Evolutionary conservation across 805 yeast species (phyloP).

Genomic region (Saturnispora dispora): DNA sequence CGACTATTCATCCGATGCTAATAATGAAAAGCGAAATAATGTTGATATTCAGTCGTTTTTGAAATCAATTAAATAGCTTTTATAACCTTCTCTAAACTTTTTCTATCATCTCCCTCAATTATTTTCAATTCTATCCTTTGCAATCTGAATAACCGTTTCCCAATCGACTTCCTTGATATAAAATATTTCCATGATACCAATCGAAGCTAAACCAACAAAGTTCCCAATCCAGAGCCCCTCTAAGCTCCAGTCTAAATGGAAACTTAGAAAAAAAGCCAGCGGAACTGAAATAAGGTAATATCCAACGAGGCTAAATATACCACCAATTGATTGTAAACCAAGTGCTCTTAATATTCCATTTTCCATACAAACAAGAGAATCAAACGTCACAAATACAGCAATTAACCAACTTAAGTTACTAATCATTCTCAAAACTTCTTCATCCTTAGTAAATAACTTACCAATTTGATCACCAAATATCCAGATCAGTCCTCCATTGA

Average conservation of each 20-base stretch:
- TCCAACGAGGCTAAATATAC: constrained; percentile 55
- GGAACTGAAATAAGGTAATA: constrained; percentile 70
- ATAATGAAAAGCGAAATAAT: constrained; percentile 15
- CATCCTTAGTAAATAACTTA: constrained; percentile 51
- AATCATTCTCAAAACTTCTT: constrained; percentile 44
- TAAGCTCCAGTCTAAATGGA: constrained; percentile 37
- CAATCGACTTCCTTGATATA: constrained; percentile 45
- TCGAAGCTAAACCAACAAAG: constrained; percentile 51
- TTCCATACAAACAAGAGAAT: constrained; percentile 61
- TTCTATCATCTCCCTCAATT: background rate
- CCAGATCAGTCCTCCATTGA: constrained; percentile 39
- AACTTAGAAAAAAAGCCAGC: constrained; percentile 50
- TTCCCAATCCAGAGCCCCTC: constrained; percentile 70
- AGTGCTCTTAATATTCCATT: constrained; percentile 69
- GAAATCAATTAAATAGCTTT: background rate
- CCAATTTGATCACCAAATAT: constrained; percentile 42
- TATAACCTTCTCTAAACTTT: background rate
- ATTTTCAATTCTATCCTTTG: constrained; percentile 2
- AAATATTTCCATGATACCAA: constrained; percentile 40
- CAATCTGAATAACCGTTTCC: constrained; percentile 33
- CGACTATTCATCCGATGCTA: constrained; percentile 18
- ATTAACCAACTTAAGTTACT: constrained; percentile 52
- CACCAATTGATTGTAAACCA: constrained; percentile 69
- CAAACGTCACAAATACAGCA: constrained; percentile 57
- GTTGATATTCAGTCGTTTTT: constrained; percentile 10